Base-by-base conservation (phyloP, 768 basidiomycete species). In the Leucocoprinus leucothites region DNA sequence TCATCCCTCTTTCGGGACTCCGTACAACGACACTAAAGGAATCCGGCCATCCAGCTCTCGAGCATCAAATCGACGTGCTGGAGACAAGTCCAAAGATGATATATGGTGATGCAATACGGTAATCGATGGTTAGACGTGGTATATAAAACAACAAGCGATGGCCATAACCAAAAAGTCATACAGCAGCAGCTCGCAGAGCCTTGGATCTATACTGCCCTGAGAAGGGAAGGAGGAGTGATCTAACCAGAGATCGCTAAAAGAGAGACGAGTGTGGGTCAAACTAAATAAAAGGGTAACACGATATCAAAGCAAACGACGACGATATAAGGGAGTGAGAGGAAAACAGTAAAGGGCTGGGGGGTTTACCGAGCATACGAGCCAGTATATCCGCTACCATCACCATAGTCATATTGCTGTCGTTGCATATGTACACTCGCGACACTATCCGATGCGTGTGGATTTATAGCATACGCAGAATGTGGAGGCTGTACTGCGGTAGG, bases 331-430 rank as follows among this genome's bases (percentile, higher is more conserved):
- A 45, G 46, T 51, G 44, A 19, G 28, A 24, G 44, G 14, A 26
- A 26, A 48, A 18, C 35, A 40, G 24, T 41, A 25, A 19, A 41
- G 46, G 31, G 44, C 41, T 46, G 13, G 6, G 13, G 48, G n/a
- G n/a, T n/a, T 59, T 47, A 59, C 47, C 56, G 47, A 13, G 46
- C 48, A 42, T 48, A 51, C 43, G 31, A 43, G 9, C 42, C 47
- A 48, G 51, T 2, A 52, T 43, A 52, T 31, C 25, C 42, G 13
- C 34, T 40, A 2, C 25, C 41, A 36, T 41, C 51, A 19, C 51
- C 28, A 34, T 34, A 44, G n/a, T 44, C 51, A 2, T 25, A 22
- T 3, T 19, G 38, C 21, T 52, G 51, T 52, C 42, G 42, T 25
- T 55, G 53, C 36, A 47, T 40, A 19, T 55, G 53, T 18, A 55